Base-by-base conservation (phyloP, 768 basidiomycete genomes). In the Pleurotus djamor region DNA sequence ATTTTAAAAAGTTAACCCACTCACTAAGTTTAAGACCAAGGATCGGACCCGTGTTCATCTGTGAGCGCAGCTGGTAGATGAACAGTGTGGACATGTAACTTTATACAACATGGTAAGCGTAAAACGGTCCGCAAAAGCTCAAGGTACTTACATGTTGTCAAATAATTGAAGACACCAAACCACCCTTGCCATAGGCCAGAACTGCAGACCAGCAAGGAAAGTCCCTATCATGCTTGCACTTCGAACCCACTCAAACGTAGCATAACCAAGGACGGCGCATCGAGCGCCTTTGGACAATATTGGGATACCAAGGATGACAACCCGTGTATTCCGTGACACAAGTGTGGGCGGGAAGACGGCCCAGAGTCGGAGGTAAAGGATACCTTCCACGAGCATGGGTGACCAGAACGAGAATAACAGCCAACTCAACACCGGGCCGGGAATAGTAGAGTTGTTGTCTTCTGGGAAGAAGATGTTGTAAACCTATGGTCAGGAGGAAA, bases 311-410 rank as follows among this genome's bases (percentile, higher is more conserved):
- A 74, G 66, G 3, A 78, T 64, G 6, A 56, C 48, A 7, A 65
- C n/a, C 28, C 54, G 54, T 17, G 44, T 4, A 3, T 14, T 32
- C 38, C 41, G 54, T 21, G 5, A 68, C 3, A 69, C 68, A 2
- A 54, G 41, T 4, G 52, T 55, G 1, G 64, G 61, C 0, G 76
- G 75, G 57, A 71, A 77, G 5, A 79, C 71, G 2, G 72, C 71
- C 32, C 70, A 57, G 9, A 79, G 67, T 0, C 77, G 69, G 52
- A 76, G 64, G n/a, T 76, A 44, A 7, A 79, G 71, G 41, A 79
- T 71, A 10, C 67, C 70, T 59, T 79, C 76, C 17, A 76, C 68
- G 48, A 76, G 64, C 1, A 75, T 49, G 13, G 76, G 75, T 1
- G 72, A 67, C 49, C 70, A 61, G 7, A 69, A 60, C 12, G 65